These are phyloP conservation scores for Aphanomyces euteiches DNA, from an alignment of 352 stramenopile genomes.

Conservation along the genomic window DNA sequence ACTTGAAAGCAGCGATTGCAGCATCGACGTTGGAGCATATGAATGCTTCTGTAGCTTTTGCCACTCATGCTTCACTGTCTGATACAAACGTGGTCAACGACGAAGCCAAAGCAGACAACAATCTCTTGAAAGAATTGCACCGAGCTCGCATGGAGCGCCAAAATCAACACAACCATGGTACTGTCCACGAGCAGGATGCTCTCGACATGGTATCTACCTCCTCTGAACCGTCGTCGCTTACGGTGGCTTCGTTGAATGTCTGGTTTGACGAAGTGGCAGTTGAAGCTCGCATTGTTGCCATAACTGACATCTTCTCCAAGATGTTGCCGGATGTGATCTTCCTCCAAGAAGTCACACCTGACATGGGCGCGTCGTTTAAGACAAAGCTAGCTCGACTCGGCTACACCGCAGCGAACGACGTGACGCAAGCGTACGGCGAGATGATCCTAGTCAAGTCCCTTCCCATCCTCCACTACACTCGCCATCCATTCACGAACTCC, in stretches of 20 bases:
- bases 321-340: slow-evolving; percentile 26
- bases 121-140: background rate
- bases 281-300: slow-evolving; percentile 8
- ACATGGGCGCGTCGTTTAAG: slow-evolving; percentile 14
- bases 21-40: slow-evolving; percentile 10
- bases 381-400: slow-evolving; percentile 1
- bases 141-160: background rate
- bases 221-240: background rate
- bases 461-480: slow-evolving; percentile 17
- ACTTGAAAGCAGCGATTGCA: slow-evolving; percentile 15
- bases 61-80: background rate
- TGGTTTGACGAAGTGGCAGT: slow-evolving; percentile 30
- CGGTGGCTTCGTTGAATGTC: slow-evolving; percentile 24
- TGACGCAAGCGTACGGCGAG: slow-evolving; percentile 23
- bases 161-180: background rate
- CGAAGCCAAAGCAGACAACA: background rate
- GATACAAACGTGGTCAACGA: no score
- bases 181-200: background rate
- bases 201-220: background rate
- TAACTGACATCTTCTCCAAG: background rate
- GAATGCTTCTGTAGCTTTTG: background rate
- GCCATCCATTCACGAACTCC: slow-evolving; percentile 1
- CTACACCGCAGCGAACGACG: slow-evolving; percentile 9
- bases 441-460: slow-evolving; percentile 22
- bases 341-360: slow-evolving; percentile 29